Percentiles rank a stretch among this genome's conserved stretches.
Evolutionary conservation across 2,329 filamentous ascomycete genomes (phyloP).

Genomic region (Zarea fungicola): DNA sequence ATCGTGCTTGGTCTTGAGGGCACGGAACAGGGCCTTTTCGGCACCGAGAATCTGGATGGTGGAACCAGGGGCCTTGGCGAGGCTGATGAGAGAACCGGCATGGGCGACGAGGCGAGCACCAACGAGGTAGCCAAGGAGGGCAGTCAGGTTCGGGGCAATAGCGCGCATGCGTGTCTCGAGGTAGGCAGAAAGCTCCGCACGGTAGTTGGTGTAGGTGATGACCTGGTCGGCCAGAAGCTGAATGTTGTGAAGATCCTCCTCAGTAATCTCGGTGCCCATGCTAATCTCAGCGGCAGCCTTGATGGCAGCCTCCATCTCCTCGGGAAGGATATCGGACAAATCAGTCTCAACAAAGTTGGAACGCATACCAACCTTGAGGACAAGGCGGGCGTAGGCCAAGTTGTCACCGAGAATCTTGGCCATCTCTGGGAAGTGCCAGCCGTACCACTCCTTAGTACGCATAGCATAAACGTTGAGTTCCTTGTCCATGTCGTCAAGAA

Average conservation of each 20-base stretch:
- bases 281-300: conserved; percentile 94
- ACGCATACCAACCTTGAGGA: conserved; percentile 84
- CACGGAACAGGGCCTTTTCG: conserved; percentile 97
- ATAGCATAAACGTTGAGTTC: conserved; percentile 98
- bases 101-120: conserved; percentile 94
- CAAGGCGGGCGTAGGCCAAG: conserved; percentile 83
- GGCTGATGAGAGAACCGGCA: conserved; percentile 86
- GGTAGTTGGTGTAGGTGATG: conserved; percentile 85
- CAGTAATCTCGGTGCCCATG: conserved; percentile 96
- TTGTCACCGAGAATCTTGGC: conserved; percentile 97
- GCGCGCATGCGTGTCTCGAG: conserved; percentile 91
- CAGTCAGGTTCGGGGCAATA: conserved; percentile 92
- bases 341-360: conserved; percentile 71
- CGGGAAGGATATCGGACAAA: conserved; percentile 84
- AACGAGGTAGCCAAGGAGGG: conserved; percentile 87
- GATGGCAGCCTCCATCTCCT: conserved; percentile 87
- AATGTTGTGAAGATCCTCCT: conserved; percentile 90
- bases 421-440: conserved; percentile 99
- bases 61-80: conserved; percentile 90
- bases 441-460: conserved; percentile 99
- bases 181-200: conserved; percentile 81
- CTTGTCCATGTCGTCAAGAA: conserved; percentile 96
- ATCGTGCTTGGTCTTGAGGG: conserved; percentile 97
- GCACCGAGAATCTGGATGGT: conserved; percentile 98
- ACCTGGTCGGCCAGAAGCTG: conserved; percentile 89